phyloP scores from a whole-genome alignment of 495 filamentous ascomycete genomes.

The Echria macrotheca region DNA sequence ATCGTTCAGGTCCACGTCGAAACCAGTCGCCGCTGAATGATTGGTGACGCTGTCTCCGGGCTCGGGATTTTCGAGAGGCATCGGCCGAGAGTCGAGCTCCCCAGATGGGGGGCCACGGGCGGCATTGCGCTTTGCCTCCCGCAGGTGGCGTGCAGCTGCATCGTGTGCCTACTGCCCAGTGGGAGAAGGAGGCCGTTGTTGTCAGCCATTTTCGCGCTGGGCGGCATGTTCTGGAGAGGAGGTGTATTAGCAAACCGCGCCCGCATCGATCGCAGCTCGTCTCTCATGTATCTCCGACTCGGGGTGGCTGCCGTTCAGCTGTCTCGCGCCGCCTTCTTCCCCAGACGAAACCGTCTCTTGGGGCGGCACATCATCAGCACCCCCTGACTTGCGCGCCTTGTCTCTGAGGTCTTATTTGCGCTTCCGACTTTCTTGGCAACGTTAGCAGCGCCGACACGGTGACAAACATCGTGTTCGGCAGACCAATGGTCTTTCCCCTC shows the following conservation, averaged over 20 bases:
- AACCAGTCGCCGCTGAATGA: too few relatives aligned
- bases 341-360: constrained; percentile 15
- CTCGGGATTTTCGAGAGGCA: too few relatives aligned
- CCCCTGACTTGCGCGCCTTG: background rate
- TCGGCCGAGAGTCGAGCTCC: too few relatives aligned
- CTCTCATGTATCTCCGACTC: background rate
- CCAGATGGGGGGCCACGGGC: too few relatives aligned
- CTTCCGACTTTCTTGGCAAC: background rate
- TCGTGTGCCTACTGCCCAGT: constrained; percentile 1
- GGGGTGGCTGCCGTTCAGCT: constrained; percentile 24
- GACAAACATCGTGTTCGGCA: constrained; percentile 12
- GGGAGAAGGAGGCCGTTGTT: constrained; percentile 12
- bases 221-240: too few relatives aligned
- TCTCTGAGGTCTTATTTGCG: constrained; percentile 1
- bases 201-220: background rate
- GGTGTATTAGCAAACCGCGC: too few relatives aligned
- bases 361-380: constrained; percentile 1
- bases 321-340: constrained; percentile 15
- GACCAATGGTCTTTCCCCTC: background rate
- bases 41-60: too few relatives aligned
- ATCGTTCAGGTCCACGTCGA: too few relatives aligned
- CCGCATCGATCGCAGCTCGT: too few relatives aligned
- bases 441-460: constrained; percentile 2
- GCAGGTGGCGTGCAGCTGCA: constrained; percentile 19
- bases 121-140: constrained; percentile 13